Percentiles rank a stretch among this genome's conserved stretches.
These are phyloP conservation scores for Tetracentron sinense DNA, from an alignment of 164 flowering plant genomes.

Conservation along the genomic window DNA sequence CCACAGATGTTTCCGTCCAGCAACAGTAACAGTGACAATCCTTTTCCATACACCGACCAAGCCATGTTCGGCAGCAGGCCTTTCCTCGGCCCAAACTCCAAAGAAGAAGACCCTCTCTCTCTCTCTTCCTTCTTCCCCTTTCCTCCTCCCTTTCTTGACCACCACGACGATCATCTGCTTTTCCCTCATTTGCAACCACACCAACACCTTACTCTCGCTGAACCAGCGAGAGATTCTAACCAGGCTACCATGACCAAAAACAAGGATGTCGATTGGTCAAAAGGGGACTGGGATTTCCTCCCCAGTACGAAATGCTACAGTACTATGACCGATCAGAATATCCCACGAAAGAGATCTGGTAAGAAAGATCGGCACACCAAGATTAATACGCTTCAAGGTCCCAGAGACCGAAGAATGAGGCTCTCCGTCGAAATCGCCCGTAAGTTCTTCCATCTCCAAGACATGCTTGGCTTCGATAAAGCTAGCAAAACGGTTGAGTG, in stretches of 20 bases:
- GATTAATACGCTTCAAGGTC: constrained; percentile 64
- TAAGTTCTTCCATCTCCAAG: constrained; percentile 62
- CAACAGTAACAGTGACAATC: constrained; percentile 10
- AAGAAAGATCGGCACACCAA: constrained; percentile 77
- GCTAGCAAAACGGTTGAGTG: constrained; percentile 78
- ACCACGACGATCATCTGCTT: constrained; percentile 6
- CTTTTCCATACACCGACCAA: constrained; percentile 13
- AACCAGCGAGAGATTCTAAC: background rate
- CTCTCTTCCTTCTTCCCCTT: constrained; percentile 11
- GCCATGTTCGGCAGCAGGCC: constrained; percentile 12
- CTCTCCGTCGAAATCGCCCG: constrained; percentile 67
- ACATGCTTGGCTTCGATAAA: constrained; percentile 60
- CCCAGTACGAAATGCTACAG: background rate
- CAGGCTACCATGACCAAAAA: background rate
- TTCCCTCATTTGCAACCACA: background rate
- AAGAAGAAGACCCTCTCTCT: constrained; percentile 12
- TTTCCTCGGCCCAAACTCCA: constrained; percentile 17
- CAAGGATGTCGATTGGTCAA: background rate
- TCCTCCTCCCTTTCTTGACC: constrained; percentile 16
- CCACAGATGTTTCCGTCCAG: constrained; percentile 35
- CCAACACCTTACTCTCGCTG: background rate
- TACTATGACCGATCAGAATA: background rate
- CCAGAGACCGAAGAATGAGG: constrained; percentile 73
- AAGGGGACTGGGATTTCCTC: too few species aligned
- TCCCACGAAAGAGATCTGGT: constrained; percentile 19